Base-by-base conservation (phyloP, 805 yeast genomes). In the Zygoascus biomembranicola region DNA sequence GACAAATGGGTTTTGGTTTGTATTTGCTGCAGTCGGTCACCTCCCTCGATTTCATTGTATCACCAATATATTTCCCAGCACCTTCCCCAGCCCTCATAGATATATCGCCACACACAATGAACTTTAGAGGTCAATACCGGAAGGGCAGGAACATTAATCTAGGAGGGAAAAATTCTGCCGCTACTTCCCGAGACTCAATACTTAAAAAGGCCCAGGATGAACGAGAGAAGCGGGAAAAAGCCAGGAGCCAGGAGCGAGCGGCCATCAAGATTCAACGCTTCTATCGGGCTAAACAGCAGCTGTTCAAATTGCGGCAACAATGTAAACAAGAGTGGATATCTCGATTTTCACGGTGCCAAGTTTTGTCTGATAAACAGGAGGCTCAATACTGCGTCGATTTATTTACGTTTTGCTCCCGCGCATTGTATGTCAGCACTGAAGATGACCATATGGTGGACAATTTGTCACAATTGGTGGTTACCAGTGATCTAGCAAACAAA, bases 181-280 rank as follows among this genome's bases (percentile, higher is more conserved):
- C 37, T 16, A 52, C 69, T 56, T 62, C 76, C 5, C 49, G 45
- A 14, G 60, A 71, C 53, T 66, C 76, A 59, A 73, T 77, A 50
- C 68, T 92, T n/a, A 79, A 77, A 54, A 81, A 78, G 58, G 82
- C 95, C 3, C 79, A 80, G 59, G 70, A 70, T 42, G 89, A 87
- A 56, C 74, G 97, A 42, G 76, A 74, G 54, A 77, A 76, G 55
- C 76, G 97, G 54, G 90, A 86, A 54, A 65, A 70, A 32, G 76
- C 71, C 14, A 74, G 87, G 20, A 61, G 65, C 13, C 77, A 74
- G 49, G 78, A 75, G 42, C 71, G 67, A 39, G 78, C 87, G 1
- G 81, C 81, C 0, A 53, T 59, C 1, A 51, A 66, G 6, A 65
- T 90, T 39, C 92, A 85, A 62, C 61, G 72, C 2, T 63, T 71